Evolutionary conservation across 192 early-diverging fungal species (phyloP).

Genomic region (Irineochytrium annulatum): DNA sequence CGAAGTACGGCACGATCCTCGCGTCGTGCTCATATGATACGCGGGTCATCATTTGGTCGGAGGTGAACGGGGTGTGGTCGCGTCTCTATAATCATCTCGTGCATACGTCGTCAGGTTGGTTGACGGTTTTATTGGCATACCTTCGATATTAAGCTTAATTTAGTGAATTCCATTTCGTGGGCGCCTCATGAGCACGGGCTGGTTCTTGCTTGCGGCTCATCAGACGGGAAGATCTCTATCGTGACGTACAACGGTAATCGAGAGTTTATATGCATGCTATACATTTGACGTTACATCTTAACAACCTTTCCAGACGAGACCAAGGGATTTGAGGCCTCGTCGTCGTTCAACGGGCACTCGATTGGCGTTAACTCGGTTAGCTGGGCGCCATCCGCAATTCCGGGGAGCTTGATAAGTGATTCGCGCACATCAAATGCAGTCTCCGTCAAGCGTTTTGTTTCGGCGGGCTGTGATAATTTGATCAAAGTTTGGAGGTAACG

Average conservation of each 20-base stretch:
- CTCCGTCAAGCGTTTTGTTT: slow-evolving; percentile 75
- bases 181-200: slow-evolving; percentile 96
- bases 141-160: background rate
- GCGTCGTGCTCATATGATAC: slow-evolving; percentile 96
- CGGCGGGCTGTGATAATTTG: slow-evolving; percentile 92
- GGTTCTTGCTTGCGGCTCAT: slow-evolving; percentile 85
- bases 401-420: slow-evolving; percentile 47
- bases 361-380: slow-evolving; percentile 91
- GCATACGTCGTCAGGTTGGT: slow-evolving; percentile 85
- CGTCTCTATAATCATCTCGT: slow-evolving; percentile 80
- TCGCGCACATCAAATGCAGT: slow-evolving; percentile 53
- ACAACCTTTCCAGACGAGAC: slow-evolving; percentile 59
- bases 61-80: slow-evolving; percentile 73
- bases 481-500: slow-evolving; percentile 88
- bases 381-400: slow-evolving; percentile 88
- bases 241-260: slow-evolving; percentile 82
- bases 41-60: slow-evolving; percentile 95
- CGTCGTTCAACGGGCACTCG: slow-evolving; percentile 75
- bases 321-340: slow-evolving; percentile 80
- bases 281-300: background rate
- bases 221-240: slow-evolving; percentile 91
- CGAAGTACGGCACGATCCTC: slow-evolving; percentile 92
- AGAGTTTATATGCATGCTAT: slow-evolving; percentile 1
- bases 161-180: slow-evolving; percentile 96
- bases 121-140: background rate